Evolutionary conservation across 768 basidiomycete species (phyloP).

Genomic region (Rhodotorula graminis): DNA sequence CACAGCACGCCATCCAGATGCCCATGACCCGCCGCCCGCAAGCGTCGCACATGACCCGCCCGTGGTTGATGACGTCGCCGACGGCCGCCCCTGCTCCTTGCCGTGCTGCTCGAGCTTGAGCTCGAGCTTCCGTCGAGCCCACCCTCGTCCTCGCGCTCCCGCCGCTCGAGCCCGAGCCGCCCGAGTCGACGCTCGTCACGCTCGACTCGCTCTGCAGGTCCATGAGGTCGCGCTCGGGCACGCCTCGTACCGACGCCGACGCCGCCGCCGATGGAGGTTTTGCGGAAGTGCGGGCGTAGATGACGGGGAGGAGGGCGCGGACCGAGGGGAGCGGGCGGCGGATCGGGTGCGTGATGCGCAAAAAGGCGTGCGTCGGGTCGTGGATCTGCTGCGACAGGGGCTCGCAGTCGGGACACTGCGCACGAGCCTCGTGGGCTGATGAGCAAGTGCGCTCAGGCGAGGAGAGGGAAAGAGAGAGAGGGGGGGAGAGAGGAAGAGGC

Average conservation of each 20-base stretch:
- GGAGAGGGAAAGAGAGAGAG: background rate
- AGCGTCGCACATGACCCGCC: conserved; percentile 1
- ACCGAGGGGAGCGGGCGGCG: background rate
- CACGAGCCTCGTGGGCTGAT: background rate
- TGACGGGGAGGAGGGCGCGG: background rate
- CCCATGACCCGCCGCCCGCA: background rate
- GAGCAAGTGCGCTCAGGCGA: background rate
- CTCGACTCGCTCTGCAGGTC: background rate
- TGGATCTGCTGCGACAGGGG: background rate
- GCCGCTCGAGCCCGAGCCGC: background rate
- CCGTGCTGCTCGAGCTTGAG: background rate
- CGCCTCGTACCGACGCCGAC: background rate
- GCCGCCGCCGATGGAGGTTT: too few species aligned
- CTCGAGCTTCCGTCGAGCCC: too few species aligned
- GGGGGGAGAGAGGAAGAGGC: too few species aligned
- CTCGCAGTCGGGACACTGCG: conserved; percentile 2
- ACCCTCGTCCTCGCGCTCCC: background rate
- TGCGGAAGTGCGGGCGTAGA: background rate
- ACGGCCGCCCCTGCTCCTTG: background rate
- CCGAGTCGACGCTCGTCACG: background rate
- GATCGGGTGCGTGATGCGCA: conserved; percentile 6
- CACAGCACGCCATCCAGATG: conserved; percentile 10
- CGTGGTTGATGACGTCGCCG: background rate
- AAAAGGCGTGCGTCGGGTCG: conserved; percentile 5
- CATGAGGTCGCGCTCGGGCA: background rate